Evolutionary conservation across 1,284 basidiomycete genomes (phyloP), one percentile per base, ranked within the genome.

Genomic region (Earliella scabrosa): DNA sequence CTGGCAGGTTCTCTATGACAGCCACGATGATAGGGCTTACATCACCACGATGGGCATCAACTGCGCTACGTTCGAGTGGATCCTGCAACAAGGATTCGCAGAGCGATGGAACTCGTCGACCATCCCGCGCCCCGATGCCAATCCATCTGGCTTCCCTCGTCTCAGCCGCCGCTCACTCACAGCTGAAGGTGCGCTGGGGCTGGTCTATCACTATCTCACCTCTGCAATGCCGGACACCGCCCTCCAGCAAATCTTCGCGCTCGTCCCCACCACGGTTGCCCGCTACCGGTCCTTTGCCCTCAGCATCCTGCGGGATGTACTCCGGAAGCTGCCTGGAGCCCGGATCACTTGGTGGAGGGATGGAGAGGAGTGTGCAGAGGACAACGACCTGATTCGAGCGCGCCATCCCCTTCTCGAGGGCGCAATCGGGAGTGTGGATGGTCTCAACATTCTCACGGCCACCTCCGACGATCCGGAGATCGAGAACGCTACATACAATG

Each of bases 41-140:
- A 79, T 82, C 40, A 80, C 76, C 0, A 80, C 75, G 0, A 80
- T 82, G 77, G 77, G 79, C 0, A 60, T 81, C 44, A 71, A 81
- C 69, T 69, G 72, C 0, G 51, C 51, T 0, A 76, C 74, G 0
- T 81, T 81, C 60, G 4, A 73, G 4, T 62, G 60, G 18, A 67
- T 82, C 20, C 63, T 81, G 0, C 35, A 50, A 0, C 40, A 45
- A 7, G 76, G 77, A 1, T 81, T 81, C 63, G 61, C 40, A 0
- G 21, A 45, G 0, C 21, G 11, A 0, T 82, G 79, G 79, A 51
- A 73, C 34, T 47, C 52, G 1, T 65, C 50, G 0, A 56, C 75
- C 0, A 81, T 81, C 51, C 69, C 71, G 0, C 67, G 71, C 1
- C 18, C 38, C 24, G 77, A 80, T 61, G 65, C 66, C 0, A 52